These are phyloP conservation scores for Prunus campanulata DNA, from an alignment of 306 rosid genomes.

Conservation along the genomic window DNA sequence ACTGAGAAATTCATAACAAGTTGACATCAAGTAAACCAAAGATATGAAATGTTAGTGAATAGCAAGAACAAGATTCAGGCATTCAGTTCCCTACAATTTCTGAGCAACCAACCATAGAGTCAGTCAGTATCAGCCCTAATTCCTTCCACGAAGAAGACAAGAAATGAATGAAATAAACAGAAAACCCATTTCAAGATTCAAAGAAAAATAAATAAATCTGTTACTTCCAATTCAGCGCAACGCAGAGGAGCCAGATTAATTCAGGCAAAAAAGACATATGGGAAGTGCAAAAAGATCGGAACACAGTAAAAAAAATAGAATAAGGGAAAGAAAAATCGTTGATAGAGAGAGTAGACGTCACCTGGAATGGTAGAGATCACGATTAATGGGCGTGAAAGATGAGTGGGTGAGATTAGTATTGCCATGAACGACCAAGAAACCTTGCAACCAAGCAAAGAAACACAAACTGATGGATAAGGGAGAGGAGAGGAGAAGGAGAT, in stretches of 20 bases:
- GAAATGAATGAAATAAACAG: background rate
- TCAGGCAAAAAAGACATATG: background rate
- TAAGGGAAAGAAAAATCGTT: background rate
- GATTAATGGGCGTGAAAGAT: conserved; percentile 51
- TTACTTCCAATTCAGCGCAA: background rate
- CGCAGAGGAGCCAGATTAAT: background rate
- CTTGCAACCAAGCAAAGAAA: conserved; percentile 39
- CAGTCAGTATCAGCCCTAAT: background rate
- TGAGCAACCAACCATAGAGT: background rate
- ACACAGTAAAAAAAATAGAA: background rate
- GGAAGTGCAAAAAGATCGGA: background rate
- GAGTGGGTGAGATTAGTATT: conserved; percentile 27
- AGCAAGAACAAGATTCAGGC: background rate
- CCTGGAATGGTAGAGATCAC: conserved; percentile 96
- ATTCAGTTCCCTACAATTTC: conserved; percentile 12
- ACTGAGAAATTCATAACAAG: background rate
- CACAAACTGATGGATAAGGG: conserved; percentile 32
- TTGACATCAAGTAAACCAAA: background rate
- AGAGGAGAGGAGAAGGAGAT: conserved; percentile 33
- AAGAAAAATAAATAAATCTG: background rate
- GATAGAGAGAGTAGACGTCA: conserved; percentile 16
- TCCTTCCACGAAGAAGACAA: background rate
- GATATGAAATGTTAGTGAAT: background rate
- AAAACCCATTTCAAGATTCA: background rate
- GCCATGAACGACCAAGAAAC: conserved; percentile 43